Conservation (phyloP, 2,329 filamentous ascomycete species). For the Septoria linicola region DNA sequence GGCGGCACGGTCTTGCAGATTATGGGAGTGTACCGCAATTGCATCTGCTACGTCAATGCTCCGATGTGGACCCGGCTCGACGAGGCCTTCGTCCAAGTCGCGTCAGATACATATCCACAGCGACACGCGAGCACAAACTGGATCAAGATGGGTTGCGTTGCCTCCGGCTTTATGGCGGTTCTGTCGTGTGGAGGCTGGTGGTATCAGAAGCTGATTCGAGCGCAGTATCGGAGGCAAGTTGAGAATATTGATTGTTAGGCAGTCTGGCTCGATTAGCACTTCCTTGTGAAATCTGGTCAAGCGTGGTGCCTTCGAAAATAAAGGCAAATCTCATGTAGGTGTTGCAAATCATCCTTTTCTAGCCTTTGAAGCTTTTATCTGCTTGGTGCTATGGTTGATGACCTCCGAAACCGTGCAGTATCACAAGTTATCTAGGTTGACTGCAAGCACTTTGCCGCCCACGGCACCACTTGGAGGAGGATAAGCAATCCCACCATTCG, state of each 20-base stretch:
- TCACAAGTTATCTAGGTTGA: neutral
- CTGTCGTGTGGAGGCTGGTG: constrained; percentile 8
- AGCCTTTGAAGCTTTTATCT: too few species aligned
- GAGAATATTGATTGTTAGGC: neutral
- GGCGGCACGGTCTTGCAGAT: constrained; percentile 13
- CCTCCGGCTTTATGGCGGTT: constrained; percentile 5
- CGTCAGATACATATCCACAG: constrained; percentile 5
- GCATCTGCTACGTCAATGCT: constrained; percentile 10
- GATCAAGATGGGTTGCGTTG: constrained; percentile 10
- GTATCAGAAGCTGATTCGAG: constrained; percentile 9
- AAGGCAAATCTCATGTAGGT: too few species aligned
- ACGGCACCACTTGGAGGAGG: constrained; percentile 2
- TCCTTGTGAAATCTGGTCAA: neutral
- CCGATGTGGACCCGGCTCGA: constrained; percentile 2
- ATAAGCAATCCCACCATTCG: constrained; percentile 20
- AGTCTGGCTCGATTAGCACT: neutral
- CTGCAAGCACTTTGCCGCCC: constrained; percentile 6
- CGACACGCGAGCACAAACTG: constrained; percentile 11
- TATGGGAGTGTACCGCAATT: constrained; percentile 12
- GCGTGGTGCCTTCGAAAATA: neutral
- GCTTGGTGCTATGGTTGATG: too few species aligned
- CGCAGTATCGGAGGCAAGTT: constrained; percentile 11
- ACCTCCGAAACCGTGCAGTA: too few species aligned
- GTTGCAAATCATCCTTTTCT: too few species aligned
- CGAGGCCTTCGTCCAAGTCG: constrained; percentile 13